Evolutionary conservation across 2,329 filamentous ascomycete species (phyloP).

Genomic region (Sporothrix globosa): DNA sequence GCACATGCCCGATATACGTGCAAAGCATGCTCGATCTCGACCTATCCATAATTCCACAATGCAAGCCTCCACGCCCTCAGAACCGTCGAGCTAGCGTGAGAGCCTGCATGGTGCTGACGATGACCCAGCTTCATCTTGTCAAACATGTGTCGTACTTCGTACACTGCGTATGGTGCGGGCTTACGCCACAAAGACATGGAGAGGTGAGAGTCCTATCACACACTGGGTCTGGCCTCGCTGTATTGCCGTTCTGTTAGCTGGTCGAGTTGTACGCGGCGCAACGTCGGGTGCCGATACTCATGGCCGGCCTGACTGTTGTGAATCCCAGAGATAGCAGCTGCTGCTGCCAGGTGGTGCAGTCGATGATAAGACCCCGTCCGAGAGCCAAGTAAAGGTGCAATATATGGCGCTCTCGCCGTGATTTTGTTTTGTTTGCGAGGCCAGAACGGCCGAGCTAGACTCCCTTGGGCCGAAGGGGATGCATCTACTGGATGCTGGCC

Average conservation of each 20-base stretch:
- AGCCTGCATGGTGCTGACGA: conserved; percentile 14
- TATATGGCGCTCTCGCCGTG: background rate
- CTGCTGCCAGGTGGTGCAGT: background rate
- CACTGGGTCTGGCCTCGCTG: background rate
- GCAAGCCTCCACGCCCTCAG: background rate
- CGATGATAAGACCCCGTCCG: background rate
- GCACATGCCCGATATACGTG: background rate
- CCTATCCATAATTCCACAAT: background rate
- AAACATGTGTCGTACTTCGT: background rate
- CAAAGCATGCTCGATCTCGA: background rate
- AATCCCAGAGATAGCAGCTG: background rate
- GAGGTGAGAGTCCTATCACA: background rate
- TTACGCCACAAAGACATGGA: no score
- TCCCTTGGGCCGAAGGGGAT: conserved; percentile 10
- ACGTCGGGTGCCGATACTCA: background rate
- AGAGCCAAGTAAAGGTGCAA: background rate
- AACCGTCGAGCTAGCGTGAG: background rate
- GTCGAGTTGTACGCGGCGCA: background rate
- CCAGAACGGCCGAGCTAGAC: background rate
- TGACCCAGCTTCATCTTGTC: background rate
- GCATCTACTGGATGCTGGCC: background rate
- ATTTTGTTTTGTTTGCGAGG: background rate
- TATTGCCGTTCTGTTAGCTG: background rate
- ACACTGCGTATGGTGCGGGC: background rate
- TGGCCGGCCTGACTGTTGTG: background rate